A percentile compares a stretch with the other conserved stretches of the same genome.
phyloP scores from a whole-genome alignment of 2,329 filamentous ascomycete species.

The Aspergillus spinulosporus region DNA sequence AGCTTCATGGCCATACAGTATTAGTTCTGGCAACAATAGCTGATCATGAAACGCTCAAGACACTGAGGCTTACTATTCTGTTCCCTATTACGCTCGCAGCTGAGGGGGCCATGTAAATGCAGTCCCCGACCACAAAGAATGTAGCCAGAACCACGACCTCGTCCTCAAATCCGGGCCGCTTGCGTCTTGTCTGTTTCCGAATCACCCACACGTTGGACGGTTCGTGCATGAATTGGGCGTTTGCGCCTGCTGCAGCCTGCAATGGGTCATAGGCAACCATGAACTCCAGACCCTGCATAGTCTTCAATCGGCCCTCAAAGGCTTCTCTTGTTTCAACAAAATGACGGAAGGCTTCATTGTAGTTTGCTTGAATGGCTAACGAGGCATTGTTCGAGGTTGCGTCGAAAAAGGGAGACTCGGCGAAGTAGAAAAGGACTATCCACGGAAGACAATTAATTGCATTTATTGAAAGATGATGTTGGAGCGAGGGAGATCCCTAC shows the following conservation, averaged over 20 bases:
- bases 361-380: constrained; percentile 53
- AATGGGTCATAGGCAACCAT: constrained; percentile 60
- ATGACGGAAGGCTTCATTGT: constrained; percentile 51
- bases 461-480: not conserved
- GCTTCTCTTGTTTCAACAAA: constrained; percentile 56
- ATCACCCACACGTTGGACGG: constrained; percentile 60
- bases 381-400: constrained; percentile 61
- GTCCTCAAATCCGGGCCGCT: constrained; percentile 45
- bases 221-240: constrained; percentile 45
- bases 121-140: constrained; percentile 62
- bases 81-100: constrained; percentile 59
- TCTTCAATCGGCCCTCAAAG: constrained; percentile 57
- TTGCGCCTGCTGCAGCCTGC: constrained; percentile 45
- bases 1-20: constrained; percentile 42
- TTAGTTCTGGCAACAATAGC: not conserved
- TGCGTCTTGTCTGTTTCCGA: constrained; percentile 57
- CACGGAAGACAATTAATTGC: constrained; percentile 1
- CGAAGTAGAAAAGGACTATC: constrained; percentile 62
- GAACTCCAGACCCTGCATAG: constrained; percentile 60
- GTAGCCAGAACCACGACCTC: constrained; percentile 57
- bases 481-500: constrained; percentile 27
- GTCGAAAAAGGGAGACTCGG: constrained; percentile 64
- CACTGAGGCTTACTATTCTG: constrained; percentile 49
- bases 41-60: constrained; percentile 4
- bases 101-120: constrained; percentile 63